Conservation (phyloP, 2,329 filamentous ascomycete species). For the Byssothecium circinans region DNA sequence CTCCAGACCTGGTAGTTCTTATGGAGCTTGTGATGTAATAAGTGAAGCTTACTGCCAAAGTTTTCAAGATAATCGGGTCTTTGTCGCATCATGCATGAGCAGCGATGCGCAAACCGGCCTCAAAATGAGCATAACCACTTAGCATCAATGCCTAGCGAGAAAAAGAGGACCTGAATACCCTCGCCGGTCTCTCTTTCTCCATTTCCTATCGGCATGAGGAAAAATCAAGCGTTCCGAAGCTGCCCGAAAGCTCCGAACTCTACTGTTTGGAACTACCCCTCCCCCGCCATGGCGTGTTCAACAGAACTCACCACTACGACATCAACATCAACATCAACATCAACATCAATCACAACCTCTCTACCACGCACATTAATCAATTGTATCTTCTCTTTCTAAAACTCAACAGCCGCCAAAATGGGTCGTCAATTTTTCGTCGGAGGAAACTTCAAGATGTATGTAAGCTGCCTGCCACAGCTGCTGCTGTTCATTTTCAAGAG, state of each 20-base stretch:
- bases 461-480: constrained; percentile 46
- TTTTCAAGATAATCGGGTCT: neutral
- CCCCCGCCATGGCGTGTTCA: constrained; percentile 34
- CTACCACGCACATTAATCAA: constrained; percentile 6
- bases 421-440: constrained; percentile 96
- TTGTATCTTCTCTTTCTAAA: constrained; percentile 1
- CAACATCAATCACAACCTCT: constrained; percentile 5
- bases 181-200: constrained; percentile 30
- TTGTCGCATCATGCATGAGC: neutral
- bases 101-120: neutral
- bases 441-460: constrained; percentile 99
- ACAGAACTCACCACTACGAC: too few relatives aligned
- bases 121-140: neutral
- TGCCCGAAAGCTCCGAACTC: constrained; percentile 30
- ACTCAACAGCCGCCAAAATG: constrained; percentile 63
- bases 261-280: constrained; percentile 21
- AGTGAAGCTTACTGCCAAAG: neutral
- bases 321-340: constrained; percentile 21
- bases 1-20: neutral
- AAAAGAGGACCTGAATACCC: constrained; percentile 10
- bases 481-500: constrained; percentile 10
- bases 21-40: neutral
- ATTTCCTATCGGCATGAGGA: constrained; percentile 27
- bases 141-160: constrained; percentile 3
- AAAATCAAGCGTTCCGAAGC: constrained; percentile 24